Percentiles rank a stretch among this genome's conserved stretches.
phyloP scores from a whole-genome alignment of 2,329 filamentous ascomycete genomes.

The Aureobasidium uvarum region DNA sequence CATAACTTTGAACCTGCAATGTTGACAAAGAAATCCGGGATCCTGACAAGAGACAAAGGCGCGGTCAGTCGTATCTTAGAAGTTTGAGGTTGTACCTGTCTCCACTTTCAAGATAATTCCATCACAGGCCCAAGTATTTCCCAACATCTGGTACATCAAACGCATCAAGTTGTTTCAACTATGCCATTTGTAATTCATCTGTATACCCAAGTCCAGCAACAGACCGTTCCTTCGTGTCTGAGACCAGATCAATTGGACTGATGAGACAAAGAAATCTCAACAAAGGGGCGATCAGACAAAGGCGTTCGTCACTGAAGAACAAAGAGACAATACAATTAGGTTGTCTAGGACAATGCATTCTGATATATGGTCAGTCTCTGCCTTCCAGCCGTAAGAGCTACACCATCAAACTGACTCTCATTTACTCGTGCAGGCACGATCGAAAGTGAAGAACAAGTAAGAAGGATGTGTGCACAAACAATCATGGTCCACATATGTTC shows the following conservation, averaged over 20 bases:
- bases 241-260: no score
- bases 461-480: not conserved
- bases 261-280: not conserved
- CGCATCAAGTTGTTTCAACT: no score
- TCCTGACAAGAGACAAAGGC: not conserved
- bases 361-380: not conserved
- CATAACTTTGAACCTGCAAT: not conserved
- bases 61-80: not conserved
- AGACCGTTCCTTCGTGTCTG: no score
- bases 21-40: no score
- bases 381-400: no score
- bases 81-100: not conserved
- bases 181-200: no score
- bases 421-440: not conserved
- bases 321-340: not conserved
- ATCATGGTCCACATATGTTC: not conserved
- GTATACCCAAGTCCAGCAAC: no score
- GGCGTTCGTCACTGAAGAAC: not conserved
- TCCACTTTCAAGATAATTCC: no score
- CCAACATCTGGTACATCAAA: no score
- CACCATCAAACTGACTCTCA: not conserved
- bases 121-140: no score
- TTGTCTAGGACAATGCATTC: accelerated
- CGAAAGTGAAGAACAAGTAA: no score
- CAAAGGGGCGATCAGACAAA: not conserved